Percentiles rank a stretch among this genome's conserved stretches.
phyloP scores from a whole-genome alignment of 78 protist species.

The Planoprotostelium fungivorum region DNA sequence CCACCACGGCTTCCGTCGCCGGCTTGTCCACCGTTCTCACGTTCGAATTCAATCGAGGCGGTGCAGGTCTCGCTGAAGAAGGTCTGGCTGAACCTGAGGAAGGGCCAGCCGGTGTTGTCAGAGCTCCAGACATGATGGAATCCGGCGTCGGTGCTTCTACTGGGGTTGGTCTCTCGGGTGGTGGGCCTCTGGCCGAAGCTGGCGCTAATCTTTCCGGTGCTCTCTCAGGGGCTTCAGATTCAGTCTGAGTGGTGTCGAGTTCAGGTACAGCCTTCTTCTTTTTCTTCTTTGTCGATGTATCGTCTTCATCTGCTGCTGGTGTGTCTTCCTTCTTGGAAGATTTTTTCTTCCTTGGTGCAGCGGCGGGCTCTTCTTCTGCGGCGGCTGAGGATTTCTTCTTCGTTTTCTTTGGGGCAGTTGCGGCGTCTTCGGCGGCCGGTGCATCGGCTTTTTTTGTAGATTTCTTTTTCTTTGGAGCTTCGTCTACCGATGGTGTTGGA shows the following conservation, averaged over 20 bases:
- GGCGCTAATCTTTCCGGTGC: not conserved
- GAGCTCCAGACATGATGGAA: not conserved
- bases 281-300: not conserved
- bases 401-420: too few relatives aligned
- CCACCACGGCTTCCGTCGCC: not conserved
- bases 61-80: slow-evolving; percentile 1
- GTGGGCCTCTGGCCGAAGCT: not conserved
- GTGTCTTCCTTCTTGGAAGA: not conserved
- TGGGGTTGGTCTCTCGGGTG: not conserved
- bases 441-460: not conserved
- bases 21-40: slow-evolving; percentile 3
- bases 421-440: not conserved
- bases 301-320: not conserved
- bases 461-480: not conserved
- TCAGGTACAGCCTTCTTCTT: too few relatives aligned
- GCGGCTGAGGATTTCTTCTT: not conserved
- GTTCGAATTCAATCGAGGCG: not conserved
- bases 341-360: not conserved
- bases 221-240: not conserved
- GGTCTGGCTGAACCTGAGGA: not conserved
- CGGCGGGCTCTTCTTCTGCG: not conserved
- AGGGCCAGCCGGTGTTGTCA: not conserved
- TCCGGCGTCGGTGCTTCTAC: not conserved
- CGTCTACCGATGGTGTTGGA: not conserved
- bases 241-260: not conserved